Percentiles rank a stretch among this genome's conserved stretches.
Evolutionary conservation across 495 filamentous ascomycete genomes (phyloP).

Genomic region (Friedmanniomyces simplex): DNA sequence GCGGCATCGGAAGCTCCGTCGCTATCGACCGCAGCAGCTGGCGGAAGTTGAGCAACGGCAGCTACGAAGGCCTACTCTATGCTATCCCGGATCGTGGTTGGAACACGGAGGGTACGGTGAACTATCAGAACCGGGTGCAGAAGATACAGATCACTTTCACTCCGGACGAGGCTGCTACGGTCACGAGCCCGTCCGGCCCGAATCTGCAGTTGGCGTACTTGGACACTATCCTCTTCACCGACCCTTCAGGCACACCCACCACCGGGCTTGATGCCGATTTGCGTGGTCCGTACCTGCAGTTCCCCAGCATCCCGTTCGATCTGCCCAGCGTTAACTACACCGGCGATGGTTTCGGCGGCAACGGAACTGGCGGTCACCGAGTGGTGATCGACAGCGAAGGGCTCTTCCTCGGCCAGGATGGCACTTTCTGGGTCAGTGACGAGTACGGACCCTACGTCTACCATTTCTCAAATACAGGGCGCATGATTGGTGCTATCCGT

Average conservation of each 20-base stretch:
- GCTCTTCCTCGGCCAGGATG: conserved; percentile 52
- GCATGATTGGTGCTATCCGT: conserved; percentile 54
- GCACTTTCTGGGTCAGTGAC: conserved; percentile 65
- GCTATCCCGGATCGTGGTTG: conserved; percentile 65
- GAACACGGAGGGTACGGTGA: conserved; percentile 66
- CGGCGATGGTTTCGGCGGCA: conserved; percentile 64
- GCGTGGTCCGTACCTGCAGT: conserved; percentile 40
- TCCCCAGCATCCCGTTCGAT: conserved; percentile 47
- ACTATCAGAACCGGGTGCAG: conserved; percentile 65
- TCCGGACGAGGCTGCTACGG: conserved; percentile 41
- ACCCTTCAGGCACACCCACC: conserved; percentile 54
- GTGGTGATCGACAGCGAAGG: conserved; percentile 62
- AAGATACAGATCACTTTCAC: conserved; percentile 54
- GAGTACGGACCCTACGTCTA: conserved; percentile 74
- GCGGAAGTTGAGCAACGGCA: conserved; percentile 42
- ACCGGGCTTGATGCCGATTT: conserved; percentile 62
- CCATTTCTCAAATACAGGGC: conserved; percentile 50
- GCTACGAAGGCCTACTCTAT: conserved; percentile 56
- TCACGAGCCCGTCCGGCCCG: conserved; percentile 45
- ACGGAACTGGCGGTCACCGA: conserved; percentile 48
- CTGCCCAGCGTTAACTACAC: conserved; percentile 57
- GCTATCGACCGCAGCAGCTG: conserved; percentile 53
- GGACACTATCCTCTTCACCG: conserved; percentile 57
- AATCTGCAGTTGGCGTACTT: conserved; percentile 58
- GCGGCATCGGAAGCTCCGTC: conserved; percentile 57